A percentile compares a stretch with the other conserved stretches of the same genome.
Evolutionary conservation across 495 filamentous ascomycete species (phyloP).

Genomic region (Astrothelium macrocarpum): DNA sequence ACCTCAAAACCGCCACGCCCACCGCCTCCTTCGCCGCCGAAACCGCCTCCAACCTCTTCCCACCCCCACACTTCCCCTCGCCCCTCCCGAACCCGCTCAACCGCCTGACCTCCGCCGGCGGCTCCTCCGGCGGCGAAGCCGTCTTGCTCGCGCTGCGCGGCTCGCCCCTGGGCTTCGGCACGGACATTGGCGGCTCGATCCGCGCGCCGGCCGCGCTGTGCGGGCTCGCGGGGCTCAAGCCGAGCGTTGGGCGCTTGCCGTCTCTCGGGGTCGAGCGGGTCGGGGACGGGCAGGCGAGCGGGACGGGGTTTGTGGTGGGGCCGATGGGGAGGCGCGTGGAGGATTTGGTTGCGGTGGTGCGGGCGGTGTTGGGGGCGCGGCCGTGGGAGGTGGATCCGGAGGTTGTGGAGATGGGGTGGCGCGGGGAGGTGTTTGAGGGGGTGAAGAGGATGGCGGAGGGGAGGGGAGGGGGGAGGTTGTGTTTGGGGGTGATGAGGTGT

Average conservation of each 20-base stretch:
- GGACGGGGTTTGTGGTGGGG: conserved; percentile 47
- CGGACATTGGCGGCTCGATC: conserved; percentile 28
- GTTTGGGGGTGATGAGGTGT: conserved; percentile 44
- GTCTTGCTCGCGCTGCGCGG: conserved; percentile 40
- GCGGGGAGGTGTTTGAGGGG: conserved; percentile 40
- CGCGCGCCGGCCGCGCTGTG: conserved; percentile 27
- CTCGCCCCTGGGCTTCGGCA: conserved; percentile 26
- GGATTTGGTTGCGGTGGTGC: conserved; percentile 46
- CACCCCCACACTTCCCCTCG: conserved; percentile 43
- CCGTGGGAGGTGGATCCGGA: conserved; percentile 60
- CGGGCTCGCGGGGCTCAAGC: conserved; percentile 26
- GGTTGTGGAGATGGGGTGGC: conserved; percentile 53
- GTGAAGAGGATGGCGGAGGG: conserved; percentile 27
- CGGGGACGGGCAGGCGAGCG: conserved; percentile 49
- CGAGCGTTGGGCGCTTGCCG: conserved; percentile 40
- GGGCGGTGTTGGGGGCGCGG: conserved; percentile 43
- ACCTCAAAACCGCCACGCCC: conserved; percentile 88
- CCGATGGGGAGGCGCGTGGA: conserved; percentile 42
- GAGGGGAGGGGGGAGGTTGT: conserved; percentile 21
- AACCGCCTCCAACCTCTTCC: conserved; percentile 78
- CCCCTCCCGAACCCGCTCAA: conserved; percentile 49
- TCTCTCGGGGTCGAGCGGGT: conserved; percentile 37
- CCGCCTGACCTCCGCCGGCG: conserved; percentile 55
- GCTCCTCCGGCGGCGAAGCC: conserved; percentile 51
- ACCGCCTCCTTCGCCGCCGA: conserved; percentile 87